Percentiles rank a stretch among this genome's conserved stretches.
phyloP scores from a whole-genome alignment of 1,284 basidiomycete genomes.

The Crepidotus sp. region DNA sequence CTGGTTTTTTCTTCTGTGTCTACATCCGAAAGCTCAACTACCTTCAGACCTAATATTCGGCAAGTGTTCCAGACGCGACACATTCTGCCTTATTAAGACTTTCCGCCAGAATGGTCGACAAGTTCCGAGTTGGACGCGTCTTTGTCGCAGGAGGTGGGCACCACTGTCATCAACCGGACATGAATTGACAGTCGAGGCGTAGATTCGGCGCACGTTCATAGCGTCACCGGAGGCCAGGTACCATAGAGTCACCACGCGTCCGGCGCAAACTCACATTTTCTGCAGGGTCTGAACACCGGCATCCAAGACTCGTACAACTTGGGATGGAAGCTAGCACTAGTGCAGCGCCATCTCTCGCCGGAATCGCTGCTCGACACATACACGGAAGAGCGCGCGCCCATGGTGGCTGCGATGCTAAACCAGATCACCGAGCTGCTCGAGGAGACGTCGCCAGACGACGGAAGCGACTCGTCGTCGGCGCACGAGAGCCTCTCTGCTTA shows the following conservation, averaged over 20 bases:
- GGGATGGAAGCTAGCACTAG: conserved; percentile 34
- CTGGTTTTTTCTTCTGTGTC: too few species aligned
- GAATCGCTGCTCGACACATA: conserved; percentile 28
- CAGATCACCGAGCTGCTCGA: conserved; percentile 20
- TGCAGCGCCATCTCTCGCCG: conserved; percentile 26
- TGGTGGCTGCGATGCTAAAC: conserved; percentile 29
- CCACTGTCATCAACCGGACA: neutral
- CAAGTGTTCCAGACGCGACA: neutral
- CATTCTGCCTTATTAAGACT: neutral
- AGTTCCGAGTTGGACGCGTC: conserved; percentile 17
- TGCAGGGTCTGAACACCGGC: conserved; percentile 29
- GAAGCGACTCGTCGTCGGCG: conserved; percentile 12
- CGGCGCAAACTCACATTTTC: too few species aligned
- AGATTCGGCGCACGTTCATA: conserved; percentile 21
- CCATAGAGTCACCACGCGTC: neutral
- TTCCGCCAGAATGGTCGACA: conserved; percentile 13
- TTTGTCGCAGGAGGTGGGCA: conserved; percentile 19
- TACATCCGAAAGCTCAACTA: neutral
- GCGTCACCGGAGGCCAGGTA: conserved; percentile 21
- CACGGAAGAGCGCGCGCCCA: conserved; percentile 29
- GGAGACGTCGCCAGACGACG: conserved; percentile 14
- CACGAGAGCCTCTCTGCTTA: conserved; percentile 11
- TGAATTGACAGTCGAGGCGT: neutral
- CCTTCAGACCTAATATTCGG: conserved; percentile 17
- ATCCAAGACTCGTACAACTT: conserved; percentile 36